Evolutionary conservation across 2,329 filamentous ascomycete species (phyloP), one percentile per base, ranked within the genome.

Genomic region (Lasiodiplodia hormozganensis): DNA sequence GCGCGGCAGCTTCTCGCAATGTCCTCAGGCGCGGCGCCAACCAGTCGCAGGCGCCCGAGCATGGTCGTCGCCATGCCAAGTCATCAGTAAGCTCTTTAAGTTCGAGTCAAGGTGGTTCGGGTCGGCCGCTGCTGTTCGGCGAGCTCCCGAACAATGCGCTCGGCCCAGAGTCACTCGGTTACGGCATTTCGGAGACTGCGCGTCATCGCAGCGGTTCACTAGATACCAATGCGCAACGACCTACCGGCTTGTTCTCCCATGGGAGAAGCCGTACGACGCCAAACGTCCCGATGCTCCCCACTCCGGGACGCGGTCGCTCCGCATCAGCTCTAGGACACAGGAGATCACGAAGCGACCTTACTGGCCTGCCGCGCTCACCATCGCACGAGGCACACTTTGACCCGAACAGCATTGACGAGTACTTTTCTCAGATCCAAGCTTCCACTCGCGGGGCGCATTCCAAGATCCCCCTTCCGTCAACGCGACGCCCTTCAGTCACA

Each of bases 401-500:
- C 38, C 38, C 57, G 60, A 67, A 66, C 62, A 21, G 43, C 25
- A 67, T 69, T 69, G 62, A 69, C 64, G 62, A 47, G 25, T 52
- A 54, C 62, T 58, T 57, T 54, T 65, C 65, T 34, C 68, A 69
- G 68, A 68, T 65, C 31, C 60, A 52, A 38, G 40, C 67, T 52
- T 51, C 52, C 47, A n/a, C 66, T 40, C 60, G 60, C 14, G 60
- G 67, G 25, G 65, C 65, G 23, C 31, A 60, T 43, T 60, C 65
- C 43, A 67, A 60, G 54, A 67, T 67, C 51, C 65, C 65, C 65
- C 54, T 67, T 16, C 65, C 65, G 40, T 58, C 65, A 4, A 4
- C 53, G 43, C 65, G 65, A 52, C 76, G 77, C 8, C 71, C 74
- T 69, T 79, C 77, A 66, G 71, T 70, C n/a, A 72, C 74, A 4